Base-by-base conservation (phyloP, 352 stramenopile genomes). In the Globisporangium ultimum region DNA sequence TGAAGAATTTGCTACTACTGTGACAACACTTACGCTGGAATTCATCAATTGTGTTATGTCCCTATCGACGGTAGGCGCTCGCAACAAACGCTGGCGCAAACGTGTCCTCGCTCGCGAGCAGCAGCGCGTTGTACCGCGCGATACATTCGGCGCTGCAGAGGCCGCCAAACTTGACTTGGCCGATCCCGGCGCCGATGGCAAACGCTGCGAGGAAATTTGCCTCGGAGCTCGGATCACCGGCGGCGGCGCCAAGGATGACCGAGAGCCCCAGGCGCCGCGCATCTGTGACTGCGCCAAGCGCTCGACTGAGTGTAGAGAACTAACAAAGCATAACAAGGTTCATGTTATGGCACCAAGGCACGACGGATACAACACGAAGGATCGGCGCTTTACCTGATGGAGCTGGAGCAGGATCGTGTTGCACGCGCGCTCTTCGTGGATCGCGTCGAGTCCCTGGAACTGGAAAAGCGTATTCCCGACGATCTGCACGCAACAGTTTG, bases 101-200 rank as follows among this genome's bases (percentile, higher is more conserved):
- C 3, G 60, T 45, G 13, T 81, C 80, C 40, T 80, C 58, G 36
- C 71, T 75, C 9, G 58, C 61, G 12, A 84, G 50, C 43, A 83
- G 57, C 36, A 93, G 45, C 34, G 81, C 68, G 34, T 87, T 88
- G 67, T 93, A 91, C 38, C 74, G 60, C 18, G 77, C 71, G 8
- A 84, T 55, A 42, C 66, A 71, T 2, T 85, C 79, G 1, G 65
- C 64, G 7, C 70, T 56, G 1, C 68, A 34, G 7, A 90, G 58
- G 1, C 83, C 83, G 3, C 83, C 83, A 38, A 93, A 89, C 59
- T 89, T 88, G 61, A 93, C 72, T 52, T 93, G 80, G 2, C 76
- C 72, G 14, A 88, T 52, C 6, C 80, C 79, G 12, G 74, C 24
- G 2, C 79, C 80, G 20, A 89, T 62, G 0, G 80, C 75, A 0